Conservation (phyloP, 2,329 filamentous ascomycete genomes). For the Claviceps sp. region DNA sequence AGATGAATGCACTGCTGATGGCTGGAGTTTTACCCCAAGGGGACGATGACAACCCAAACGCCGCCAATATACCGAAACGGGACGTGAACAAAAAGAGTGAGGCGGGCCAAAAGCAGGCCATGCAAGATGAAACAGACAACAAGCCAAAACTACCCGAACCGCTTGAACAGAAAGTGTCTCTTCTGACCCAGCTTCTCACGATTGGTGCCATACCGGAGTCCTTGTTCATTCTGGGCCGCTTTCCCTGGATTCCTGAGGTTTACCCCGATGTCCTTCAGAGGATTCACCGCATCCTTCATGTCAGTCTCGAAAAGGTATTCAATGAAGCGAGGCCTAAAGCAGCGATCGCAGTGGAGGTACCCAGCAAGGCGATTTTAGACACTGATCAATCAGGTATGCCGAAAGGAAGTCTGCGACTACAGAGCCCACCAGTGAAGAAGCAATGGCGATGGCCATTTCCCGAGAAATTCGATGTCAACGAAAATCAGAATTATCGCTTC, state of each 20-base stretch:
- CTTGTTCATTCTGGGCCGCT: conserved; percentile 80
- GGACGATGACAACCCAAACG: conserved; percentile 54
- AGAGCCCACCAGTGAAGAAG: conserved; percentile 47
- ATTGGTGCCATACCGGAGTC: conserved; percentile 90
- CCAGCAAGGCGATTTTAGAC: conserved; percentile 32
- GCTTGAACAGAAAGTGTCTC: conserved; percentile 72
- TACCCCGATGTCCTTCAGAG: conserved; percentile 69
- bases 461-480: conserved; percentile 62
- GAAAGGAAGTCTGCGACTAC: conserved; percentile 55
- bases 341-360: conserved; percentile 18
- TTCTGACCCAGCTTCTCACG: conserved; percentile 74
- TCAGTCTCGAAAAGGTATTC: conserved; percentile 66
- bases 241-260: conserved; percentile 81
- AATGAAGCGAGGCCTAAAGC: conserved; percentile 29
- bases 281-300: conserved; percentile 73
- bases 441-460: conserved; percentile 72
- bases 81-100: conserved; percentile 40
- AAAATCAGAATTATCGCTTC: conserved; percentile 72
- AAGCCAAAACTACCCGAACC: conserved; percentile 52
- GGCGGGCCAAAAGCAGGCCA: conserved; percentile 33
- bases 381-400: conserved; percentile 52
- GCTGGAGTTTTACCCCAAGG: conserved; percentile 61
- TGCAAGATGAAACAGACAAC: conserved; percentile 29
- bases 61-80: conserved; percentile 29
- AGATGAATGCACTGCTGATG: conserved; percentile 71